phyloP scores from a whole-genome alignment of 768 basidiomycete genomes.

The Cyclocybe aegerita region DNA sequence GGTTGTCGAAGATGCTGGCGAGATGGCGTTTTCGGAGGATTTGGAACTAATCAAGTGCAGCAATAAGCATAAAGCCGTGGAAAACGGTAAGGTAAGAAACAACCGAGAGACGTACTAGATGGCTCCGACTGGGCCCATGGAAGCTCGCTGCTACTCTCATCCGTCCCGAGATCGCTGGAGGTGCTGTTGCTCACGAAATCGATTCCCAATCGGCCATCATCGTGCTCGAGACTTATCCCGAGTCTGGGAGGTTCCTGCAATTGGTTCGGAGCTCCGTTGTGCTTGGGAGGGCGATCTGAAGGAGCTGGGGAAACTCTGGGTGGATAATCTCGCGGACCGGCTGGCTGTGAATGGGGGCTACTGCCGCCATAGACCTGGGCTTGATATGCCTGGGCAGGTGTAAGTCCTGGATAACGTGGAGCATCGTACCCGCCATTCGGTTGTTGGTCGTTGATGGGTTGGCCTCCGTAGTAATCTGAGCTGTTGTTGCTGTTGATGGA shows the following conservation, averaged over 20 bases:
- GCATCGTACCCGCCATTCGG: conserved; percentile 49
- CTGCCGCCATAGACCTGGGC: conserved; percentile 59
- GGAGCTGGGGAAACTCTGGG: conserved; percentile 27
- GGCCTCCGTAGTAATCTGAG: conserved; percentile 30
- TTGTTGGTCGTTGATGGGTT: conserved; percentile 20
- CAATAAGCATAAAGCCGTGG: conserved; percentile 9
- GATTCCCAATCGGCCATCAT: conserved; percentile 57
- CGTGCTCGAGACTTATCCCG: conserved; percentile 46
- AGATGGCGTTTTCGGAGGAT: conserved; percentile 19
- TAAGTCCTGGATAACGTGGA: conserved; percentile 50
- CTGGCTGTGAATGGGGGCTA: conserved; percentile 31
- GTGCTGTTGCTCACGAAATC: conserved; percentile 44
- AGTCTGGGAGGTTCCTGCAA: conserved; percentile 33
- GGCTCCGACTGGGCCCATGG: conserved; percentile 53
- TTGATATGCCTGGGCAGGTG: conserved; percentile 81
- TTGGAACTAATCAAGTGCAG: conserved; percentile 10
- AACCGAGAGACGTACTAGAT: conserved; percentile 35
- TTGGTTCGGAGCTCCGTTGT: conserved; percentile 22
- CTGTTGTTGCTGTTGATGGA: conserved; percentile 46
- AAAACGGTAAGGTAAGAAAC: conserved; percentile 22
- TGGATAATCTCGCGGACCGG: conserved; percentile 22
- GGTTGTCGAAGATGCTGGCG: conserved; percentile 28
- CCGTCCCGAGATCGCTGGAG: conserved; percentile 41
- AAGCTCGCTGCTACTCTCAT: conserved; percentile 54
- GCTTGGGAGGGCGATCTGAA: conserved; percentile 21